Conservation (phyloP, 495 filamentous ascomycete species). For the Talaromyces ruber region DNA sequence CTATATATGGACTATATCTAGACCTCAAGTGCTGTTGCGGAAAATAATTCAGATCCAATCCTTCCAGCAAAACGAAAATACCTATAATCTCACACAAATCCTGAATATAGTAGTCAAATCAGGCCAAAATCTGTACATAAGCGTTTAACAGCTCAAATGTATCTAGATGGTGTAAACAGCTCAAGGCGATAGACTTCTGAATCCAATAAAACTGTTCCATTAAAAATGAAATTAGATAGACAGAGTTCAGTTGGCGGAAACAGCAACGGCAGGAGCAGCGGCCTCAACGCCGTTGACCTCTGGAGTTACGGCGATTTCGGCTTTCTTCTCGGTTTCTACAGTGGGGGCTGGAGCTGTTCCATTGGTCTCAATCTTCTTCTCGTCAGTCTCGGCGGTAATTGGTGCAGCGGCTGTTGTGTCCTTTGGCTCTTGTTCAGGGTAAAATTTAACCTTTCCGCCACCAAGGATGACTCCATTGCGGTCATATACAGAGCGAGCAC, state of each 20-base stretch:
- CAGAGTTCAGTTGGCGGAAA: background rate
- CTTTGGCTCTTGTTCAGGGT: slow-evolving; percentile 34
- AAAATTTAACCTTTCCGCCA: slow-evolving; percentile 62
- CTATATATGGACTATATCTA: background rate
- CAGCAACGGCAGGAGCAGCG: background rate
- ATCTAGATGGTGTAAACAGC: background rate
- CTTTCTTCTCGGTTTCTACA: background rate
- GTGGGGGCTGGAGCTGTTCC: background rate
- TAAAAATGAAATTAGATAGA: background rate
- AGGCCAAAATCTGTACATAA: background rate
- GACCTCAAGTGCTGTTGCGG: background rate
- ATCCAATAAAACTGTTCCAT: background rate
- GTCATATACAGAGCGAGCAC: slow-evolving; percentile 68
- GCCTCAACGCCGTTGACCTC: slow-evolving; percentile 2
- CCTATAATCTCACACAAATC: background rate
- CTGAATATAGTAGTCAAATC: background rate
- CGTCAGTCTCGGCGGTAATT: background rate
- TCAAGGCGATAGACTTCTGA: background rate
- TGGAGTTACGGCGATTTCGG: background rate
- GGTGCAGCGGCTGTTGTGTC: slow-evolving; percentile 13
- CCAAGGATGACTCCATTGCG: slow-evolving; percentile 57
- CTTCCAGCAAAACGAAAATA: background rate
- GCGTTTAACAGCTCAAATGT: background rate
- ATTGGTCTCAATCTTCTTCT: background rate
- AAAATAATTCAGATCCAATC: background rate